These are phyloP conservation scores for Terana coerulea DNA, from an alignment of 768 basidiomycete species.

Conservation along the genomic window DNA sequence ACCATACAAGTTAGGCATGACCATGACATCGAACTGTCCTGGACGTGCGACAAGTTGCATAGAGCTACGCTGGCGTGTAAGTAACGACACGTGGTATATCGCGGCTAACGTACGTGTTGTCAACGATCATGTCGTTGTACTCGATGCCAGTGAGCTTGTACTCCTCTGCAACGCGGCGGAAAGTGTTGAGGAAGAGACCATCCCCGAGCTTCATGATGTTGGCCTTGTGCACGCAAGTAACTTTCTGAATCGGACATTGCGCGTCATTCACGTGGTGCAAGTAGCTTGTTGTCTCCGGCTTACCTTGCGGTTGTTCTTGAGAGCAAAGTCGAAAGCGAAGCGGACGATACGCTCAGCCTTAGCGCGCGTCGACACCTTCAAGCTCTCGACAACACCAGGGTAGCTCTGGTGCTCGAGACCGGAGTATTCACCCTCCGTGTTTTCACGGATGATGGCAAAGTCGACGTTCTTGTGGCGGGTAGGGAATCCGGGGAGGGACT, in stretches of 20 bases:
- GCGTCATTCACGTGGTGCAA: slow-evolving; percentile 4
- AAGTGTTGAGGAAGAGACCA: slow-evolving; percentile 97
- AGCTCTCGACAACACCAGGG: slow-evolving; percentile 96
- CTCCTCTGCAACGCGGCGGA: slow-evolving; percentile 94
- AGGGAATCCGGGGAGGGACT: slow-evolving; percentile 92
- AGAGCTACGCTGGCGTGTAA: slow-evolving; percentile 47
- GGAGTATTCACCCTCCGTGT: slow-evolving; percentile 99
- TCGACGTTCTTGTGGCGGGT: slow-evolving; percentile 97
- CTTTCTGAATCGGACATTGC: slow-evolving; percentile 61
- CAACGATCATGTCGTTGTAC: slow-evolving; percentile 98
- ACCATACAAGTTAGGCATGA: slow-evolving; percentile 97
- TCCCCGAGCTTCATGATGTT: slow-evolving; percentile 99
- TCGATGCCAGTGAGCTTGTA: slow-evolving; percentile 91
- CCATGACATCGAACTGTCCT: slow-evolving; percentile 98
- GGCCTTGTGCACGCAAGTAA: slow-evolving; percentile 99
- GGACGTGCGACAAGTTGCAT: slow-evolving; percentile 99
- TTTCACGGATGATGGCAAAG: slow-evolving; percentile 99
- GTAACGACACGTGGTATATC: neutral
- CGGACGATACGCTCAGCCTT: slow-evolving; percentile 96
- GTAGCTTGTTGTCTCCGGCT: slow-evolving; percentile 7
- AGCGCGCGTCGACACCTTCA: slow-evolving; percentile 94
- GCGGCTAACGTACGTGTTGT: slow-evolving; percentile 73
- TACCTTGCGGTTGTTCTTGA: slow-evolving; percentile 98
- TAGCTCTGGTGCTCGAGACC: slow-evolving; percentile 97
- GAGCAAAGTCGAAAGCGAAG: slow-evolving; percentile 98